phyloP scores from a whole-genome alignment of 164 flowering plant species.

The Chimonanthus salicifolius region DNA sequence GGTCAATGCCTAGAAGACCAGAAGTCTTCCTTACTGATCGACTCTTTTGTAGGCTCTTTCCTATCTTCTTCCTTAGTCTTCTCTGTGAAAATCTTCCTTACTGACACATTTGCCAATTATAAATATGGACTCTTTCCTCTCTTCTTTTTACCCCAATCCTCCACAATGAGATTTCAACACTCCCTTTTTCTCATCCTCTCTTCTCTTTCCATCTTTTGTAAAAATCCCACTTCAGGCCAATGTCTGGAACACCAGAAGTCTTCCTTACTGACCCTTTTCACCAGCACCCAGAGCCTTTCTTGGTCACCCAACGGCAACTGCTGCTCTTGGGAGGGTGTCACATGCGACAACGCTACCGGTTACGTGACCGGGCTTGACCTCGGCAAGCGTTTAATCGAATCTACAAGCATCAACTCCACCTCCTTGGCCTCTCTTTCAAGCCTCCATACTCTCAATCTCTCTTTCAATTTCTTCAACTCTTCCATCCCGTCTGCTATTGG shows the following conservation, averaged over 20 bases:
- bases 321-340: conserved; percentile 34
- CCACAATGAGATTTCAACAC: neutral
- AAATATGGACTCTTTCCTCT: too few species aligned
- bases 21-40: neutral
- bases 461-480: conserved; percentile 24
- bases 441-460: conserved; percentile 37
- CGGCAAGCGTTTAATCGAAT: conserved; percentile 18
- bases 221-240: neutral
- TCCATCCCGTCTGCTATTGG: conserved; percentile 34
- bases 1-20: neutral
- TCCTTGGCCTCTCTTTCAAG: neutral
- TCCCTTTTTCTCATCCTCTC: neutral
- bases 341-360: conserved; percentile 23
- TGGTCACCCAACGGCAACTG: conserved; percentile 34
- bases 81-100: too few species aligned
- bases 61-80: too few species aligned
- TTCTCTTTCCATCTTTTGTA: neutral
- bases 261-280: neutral
- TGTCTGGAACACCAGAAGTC: neutral
- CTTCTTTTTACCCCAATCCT: neutral
- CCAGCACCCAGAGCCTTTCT: neutral
- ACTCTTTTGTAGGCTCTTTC: neutral
- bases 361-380: conserved; percentile 30
- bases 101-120: too few species aligned
- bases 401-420: neutral